Evolutionary conservation across 2,329 filamentous ascomycete genomes (phyloP).

Genomic region (Cryoendolithus antarcticus): DNA sequence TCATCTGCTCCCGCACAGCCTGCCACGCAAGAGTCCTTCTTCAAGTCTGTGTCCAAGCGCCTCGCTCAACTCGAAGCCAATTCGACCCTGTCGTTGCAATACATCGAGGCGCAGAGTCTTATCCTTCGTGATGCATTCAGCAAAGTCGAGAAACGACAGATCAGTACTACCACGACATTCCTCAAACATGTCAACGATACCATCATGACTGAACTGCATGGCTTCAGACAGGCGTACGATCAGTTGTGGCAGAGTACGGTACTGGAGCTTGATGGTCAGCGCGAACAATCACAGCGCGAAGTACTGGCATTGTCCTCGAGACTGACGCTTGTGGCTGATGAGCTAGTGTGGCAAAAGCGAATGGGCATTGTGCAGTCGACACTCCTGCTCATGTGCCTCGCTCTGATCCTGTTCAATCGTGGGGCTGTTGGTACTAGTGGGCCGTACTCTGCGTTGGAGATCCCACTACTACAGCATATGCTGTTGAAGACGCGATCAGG

Average conservation of each 20-base stretch:
- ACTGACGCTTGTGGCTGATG: constrained; percentile 82
- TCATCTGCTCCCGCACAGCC: constrained; percentile 42
- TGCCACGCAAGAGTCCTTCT: constrained; percentile 93
- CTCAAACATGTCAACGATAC: constrained; percentile 77
- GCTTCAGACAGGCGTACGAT: constrained; percentile 76
- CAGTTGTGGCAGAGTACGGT: constrained; percentile 95
- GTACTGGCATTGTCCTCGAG: constrained; percentile 69
- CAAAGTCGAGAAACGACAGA: constrained; percentile 75
- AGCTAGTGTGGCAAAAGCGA: constrained; percentile 70
- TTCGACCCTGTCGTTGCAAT: constrained; percentile 81
- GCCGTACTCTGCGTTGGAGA: constrained; percentile 19
- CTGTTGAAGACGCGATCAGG: constrained; percentile 22
- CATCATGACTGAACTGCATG: constrained; percentile 67
- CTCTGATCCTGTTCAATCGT: constrained; percentile 67
- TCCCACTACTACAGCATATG: constrained; percentile 35
- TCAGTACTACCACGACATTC: constrained; percentile 71
- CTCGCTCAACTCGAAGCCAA: constrained; percentile 89
- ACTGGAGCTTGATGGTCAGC: constrained; percentile 77
- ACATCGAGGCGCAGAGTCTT: constrained; percentile 90
- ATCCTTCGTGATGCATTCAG: constrained; percentile 78
- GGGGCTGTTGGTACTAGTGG: constrained; percentile 10
- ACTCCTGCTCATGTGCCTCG: constrained; percentile 73
- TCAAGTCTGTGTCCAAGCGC: constrained; percentile 90
- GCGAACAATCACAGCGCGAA: constrained; percentile 71
- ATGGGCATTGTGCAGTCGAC: constrained; percentile 89